Evolutionary conservation across 148 eudicot species (phyloP).

Genomic region (Fagopyrum tataricum): DNA sequence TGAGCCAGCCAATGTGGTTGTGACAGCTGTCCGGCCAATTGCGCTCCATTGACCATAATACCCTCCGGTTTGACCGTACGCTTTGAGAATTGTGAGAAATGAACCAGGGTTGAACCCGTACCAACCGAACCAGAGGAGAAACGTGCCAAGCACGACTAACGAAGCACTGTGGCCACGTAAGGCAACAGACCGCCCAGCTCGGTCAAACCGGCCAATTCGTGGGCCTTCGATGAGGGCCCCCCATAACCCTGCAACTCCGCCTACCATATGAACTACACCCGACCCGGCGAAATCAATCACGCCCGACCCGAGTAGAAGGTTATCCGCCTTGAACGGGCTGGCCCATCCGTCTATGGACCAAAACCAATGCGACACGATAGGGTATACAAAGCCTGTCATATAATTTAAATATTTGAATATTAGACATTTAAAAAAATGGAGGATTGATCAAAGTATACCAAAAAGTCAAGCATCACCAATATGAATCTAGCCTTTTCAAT

Average conservation of each 20-base stretch:
- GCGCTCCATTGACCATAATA: conserved; percentile 64
- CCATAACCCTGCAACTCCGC: conserved; percentile 49
- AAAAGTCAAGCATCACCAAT: no score
- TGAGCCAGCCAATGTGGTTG: conserved; percentile 50
- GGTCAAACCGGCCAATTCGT: conserved; percentile 33
- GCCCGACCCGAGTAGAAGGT: conserved; percentile 34
- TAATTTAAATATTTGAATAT: not conserved
- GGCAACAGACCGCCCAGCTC: conserved; percentile 27
- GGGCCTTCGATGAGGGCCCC: conserved; percentile 47
- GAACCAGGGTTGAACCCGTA: conserved; percentile 64
- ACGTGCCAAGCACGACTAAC: conserved; percentile 44
- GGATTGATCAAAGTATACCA: not conserved
- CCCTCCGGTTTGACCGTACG: conserved; percentile 26
- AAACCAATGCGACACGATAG: conserved; percentile 40
- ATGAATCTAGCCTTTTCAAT: no score
- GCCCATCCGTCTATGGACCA: conserved; percentile 50
- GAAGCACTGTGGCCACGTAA: conserved; percentile 45
- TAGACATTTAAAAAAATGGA: not conserved
- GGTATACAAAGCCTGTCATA: conserved; percentile 32
- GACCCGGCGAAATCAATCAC: conserved; percentile 52
- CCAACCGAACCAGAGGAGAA: conserved; percentile 54
- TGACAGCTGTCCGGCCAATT: conserved; percentile 53
- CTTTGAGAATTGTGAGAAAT: conserved; percentile 32
- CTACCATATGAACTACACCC: conserved; percentile 54
- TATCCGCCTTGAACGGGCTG: conserved; percentile 21